These are phyloP conservation scores for Termitomyces titanicus DNA, from an alignment of 768 basidiomycete species.

Conservation along the genomic window DNA sequence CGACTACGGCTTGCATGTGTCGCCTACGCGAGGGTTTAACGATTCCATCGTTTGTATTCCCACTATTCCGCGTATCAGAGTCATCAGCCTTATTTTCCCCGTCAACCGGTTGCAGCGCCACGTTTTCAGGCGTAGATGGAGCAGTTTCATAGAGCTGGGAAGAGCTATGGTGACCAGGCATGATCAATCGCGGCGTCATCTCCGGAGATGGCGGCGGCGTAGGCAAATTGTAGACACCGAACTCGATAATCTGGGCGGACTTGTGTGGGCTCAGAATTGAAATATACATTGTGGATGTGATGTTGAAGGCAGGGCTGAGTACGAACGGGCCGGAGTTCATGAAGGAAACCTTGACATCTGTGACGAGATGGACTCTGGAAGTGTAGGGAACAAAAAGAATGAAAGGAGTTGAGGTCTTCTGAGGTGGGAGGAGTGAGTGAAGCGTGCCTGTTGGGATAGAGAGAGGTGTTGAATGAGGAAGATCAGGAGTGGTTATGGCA, in stretches of 20 bases:
- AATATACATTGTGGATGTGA: constrained; percentile 22
- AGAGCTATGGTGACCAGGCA: background rate
- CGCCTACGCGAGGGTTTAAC: background rate
- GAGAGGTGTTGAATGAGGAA: background rate
- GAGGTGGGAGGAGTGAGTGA: constrained; percentile 5
- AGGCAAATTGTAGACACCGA: constrained; percentile 21
- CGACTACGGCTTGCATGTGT: background rate
- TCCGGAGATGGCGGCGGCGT: constrained; percentile 37
- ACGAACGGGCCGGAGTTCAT: constrained; percentile 16
- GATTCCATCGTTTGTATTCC: background rate
- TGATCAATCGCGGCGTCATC: constrained; percentile 14
- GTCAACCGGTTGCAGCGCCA: background rate
- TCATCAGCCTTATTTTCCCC: background rate
- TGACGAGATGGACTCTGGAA: constrained; percentile 11
- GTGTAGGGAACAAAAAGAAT: constrained; percentile 17
- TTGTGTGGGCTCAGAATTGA: constrained; percentile 30
- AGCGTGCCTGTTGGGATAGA: constrained; percentile 5
- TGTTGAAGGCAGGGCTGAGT: constrained; percentile 22
- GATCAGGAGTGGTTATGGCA: background rate
- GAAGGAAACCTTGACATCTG: background rate
- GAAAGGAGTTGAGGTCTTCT: constrained; percentile 1
- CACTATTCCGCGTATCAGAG: background rate
- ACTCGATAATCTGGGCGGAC: constrained; percentile 12
- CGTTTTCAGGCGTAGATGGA: background rate
- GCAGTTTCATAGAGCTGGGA: background rate